Percentiles rank a stretch among this genome's conserved stretches.
Evolutionary conservation across 2,329 filamentous ascomycete genomes (phyloP).

Genomic region (Penicillium sp.): DNA sequence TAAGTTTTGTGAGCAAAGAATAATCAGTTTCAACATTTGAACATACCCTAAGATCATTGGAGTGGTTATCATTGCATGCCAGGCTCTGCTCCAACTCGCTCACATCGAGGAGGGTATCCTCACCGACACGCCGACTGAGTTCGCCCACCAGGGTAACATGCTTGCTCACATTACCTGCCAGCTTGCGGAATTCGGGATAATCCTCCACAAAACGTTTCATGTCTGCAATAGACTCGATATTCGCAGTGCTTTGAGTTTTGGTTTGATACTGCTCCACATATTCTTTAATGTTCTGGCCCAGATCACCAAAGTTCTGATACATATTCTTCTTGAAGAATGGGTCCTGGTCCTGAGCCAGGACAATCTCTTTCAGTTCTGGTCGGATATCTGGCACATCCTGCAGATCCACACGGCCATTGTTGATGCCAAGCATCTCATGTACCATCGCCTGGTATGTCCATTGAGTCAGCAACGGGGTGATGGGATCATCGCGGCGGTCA

Average conservation of each 20-base stretch:
- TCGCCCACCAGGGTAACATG: conserved; percentile 96
- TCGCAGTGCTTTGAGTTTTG: conserved; percentile 93
- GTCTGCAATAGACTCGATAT: conserved; percentile 94
- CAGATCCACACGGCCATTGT: conserved; percentile 90
- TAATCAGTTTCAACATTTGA: not conserved
- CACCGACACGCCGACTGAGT: conserved; percentile 79
- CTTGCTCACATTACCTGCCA: conserved; percentile 97
- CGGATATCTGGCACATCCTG: conserved; percentile 78
- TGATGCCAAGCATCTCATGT: conserved; percentile 88
- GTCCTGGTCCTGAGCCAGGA: conserved; percentile 93
- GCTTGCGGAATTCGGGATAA: conserved; percentile 94
- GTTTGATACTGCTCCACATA: conserved; percentile 98
- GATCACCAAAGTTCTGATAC: conserved; percentile 95
- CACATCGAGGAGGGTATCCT: conserved; percentile 87
- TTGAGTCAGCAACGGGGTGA: conserved; percentile 90
- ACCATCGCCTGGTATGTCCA: conserved; percentile 99
- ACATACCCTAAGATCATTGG: conserved; percentile 78
- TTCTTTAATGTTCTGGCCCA: conserved; percentile 95
- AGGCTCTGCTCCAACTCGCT: conserved; percentile 96
- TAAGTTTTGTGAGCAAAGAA: conserved; percentile 4
- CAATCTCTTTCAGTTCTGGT: conserved; percentile 87
- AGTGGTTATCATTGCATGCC: conserved; percentile 94
- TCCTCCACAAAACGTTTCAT: conserved; percentile 99
- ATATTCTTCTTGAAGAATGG: conserved; percentile 99
- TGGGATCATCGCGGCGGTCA: conserved; percentile 88